These are phyloP conservation scores for Fraxinus dipetala DNA, from an alignment of 305 asterid genomes.

Conservation along the genomic window DNA sequence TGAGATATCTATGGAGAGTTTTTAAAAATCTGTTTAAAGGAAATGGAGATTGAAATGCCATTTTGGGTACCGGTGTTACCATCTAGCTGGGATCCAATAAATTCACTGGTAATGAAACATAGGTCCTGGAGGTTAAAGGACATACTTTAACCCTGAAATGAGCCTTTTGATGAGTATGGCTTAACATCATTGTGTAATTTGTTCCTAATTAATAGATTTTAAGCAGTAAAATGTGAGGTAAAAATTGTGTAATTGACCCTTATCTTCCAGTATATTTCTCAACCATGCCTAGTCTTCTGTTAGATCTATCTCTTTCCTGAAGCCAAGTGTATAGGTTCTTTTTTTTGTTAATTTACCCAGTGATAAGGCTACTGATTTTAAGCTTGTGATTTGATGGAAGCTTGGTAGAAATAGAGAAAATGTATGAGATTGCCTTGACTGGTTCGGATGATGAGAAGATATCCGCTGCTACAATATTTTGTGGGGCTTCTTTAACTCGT, in stretches of 20 bases:
- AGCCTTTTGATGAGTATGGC: neutral
- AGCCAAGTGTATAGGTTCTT: constrained; percentile 31
- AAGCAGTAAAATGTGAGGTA: neutral
- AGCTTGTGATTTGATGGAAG: constrained; percentile 71
- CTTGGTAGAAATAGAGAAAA: constrained; percentile 93
- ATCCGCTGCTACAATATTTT: constrained; percentile 82
- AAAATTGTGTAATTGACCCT: constrained; percentile 6
- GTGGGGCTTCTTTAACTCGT: constrained; percentile 93
- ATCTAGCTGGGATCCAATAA: neutral
- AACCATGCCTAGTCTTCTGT: constrained; percentile 11
- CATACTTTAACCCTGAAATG: neutral
- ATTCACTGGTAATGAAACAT: neutral
- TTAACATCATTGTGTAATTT: neutral
- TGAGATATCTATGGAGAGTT: neutral
- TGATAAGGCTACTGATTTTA: constrained; percentile 62
- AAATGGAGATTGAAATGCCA: neutral
- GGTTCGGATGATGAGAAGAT: constrained; percentile 93
- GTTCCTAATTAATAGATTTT: constrained; percentile 10
- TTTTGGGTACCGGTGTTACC: neutral
- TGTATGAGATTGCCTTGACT: constrained; percentile 79
- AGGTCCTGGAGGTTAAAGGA: neutral
- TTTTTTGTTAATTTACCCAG: constrained; percentile 14
- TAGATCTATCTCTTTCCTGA: constrained; percentile 24
- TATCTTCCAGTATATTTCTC: constrained; percentile 9
- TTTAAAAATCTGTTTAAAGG: neutral